Percentiles rank a stretch among this genome's conserved stretches.
These are phyloP conservation scores for Lactifluus volemus DNA, from an alignment of 768 basidiomycete species.

Conservation along the genomic window DNA sequence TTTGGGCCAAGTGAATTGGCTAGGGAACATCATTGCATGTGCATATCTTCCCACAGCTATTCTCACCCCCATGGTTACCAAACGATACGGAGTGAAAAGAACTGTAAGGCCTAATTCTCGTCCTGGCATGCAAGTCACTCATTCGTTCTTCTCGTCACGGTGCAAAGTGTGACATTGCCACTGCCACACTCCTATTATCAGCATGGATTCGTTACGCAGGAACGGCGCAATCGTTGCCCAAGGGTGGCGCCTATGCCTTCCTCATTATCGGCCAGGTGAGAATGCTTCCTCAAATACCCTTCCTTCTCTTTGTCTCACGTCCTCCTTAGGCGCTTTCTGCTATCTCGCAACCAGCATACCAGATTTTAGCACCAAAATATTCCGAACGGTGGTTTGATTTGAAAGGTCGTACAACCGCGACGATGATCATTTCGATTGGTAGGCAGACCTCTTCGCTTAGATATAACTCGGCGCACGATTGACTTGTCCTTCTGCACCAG, in stretches of 20 bases:
- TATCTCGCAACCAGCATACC: conserved; percentile 63
- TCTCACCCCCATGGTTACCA: conserved; percentile 47
- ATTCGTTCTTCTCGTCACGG: neutral
- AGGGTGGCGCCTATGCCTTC: conserved; percentile 49
- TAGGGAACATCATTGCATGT: conserved; percentile 58
- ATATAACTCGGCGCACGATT: neutral
- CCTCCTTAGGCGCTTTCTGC: conserved; percentile 46
- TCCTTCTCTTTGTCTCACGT: neutral
- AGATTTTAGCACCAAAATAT: conserved; percentile 71
- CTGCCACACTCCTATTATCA: conserved; percentile 44
- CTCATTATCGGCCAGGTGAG: conserved; percentile 64
- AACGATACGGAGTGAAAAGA: conserved; percentile 50
- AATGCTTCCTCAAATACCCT: neutral
- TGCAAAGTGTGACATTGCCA: conserved; percentile 55
- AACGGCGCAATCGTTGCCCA: conserved; percentile 45
- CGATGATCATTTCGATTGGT: conserved; percentile 47
- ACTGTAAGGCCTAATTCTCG: conserved; percentile 41
- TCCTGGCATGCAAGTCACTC: no score
- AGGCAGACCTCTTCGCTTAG: conserved; percentile 21
- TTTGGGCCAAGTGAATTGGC: conserved; percentile 70
- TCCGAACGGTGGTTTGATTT: conserved; percentile 82
- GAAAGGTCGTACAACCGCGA: conserved; percentile 69
- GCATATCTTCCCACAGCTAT: conserved; percentile 57
- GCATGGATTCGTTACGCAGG: conserved; percentile 76
- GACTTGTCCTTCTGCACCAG: conserved; percentile 26